Conservation (phyloP, 148 eudicot species). For the Salicornia ramosissima region DNA sequence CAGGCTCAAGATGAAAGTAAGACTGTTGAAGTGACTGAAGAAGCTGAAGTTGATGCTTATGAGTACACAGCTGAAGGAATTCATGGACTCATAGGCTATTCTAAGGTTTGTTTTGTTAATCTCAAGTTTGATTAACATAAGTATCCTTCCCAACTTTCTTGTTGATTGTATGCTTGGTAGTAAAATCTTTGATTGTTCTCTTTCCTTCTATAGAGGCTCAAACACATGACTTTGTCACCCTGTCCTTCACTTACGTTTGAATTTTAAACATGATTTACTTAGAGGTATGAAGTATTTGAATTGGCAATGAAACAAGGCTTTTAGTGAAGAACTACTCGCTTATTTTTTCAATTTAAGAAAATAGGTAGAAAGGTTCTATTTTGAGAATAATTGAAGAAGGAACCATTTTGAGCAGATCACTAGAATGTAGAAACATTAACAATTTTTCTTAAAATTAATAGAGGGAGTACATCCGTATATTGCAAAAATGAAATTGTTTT, state of each 20-base stretch:
- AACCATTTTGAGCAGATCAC: no score
- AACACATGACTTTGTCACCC: not conserved
- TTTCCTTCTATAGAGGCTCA: not conserved
- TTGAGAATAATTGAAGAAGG: no score
- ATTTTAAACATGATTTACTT: not conserved
- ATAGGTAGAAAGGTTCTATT: no score
- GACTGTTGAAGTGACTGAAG: conserved; percentile 16
- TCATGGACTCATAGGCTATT: conserved; percentile 2
- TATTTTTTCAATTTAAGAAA: no score
- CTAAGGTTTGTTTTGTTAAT: not conserved
- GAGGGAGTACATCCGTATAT: no score
- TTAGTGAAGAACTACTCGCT: no score
- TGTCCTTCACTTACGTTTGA: not conserved
- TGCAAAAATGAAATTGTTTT: no score
- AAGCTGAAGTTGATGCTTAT: conserved; percentile 11
- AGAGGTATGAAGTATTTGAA: not conserved
- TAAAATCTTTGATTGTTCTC: not conserved
- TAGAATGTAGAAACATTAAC: no score
- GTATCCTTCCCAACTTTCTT: no score
- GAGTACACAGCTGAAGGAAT: conserved; percentile 17
- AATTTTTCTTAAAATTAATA: no score
- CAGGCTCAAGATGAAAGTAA: conserved; percentile 16
- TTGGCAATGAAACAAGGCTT: no score
- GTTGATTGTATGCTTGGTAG: not conserved
- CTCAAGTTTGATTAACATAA: not conserved